Evolutionary conservation across 1,139 yeast genomes (phyloP).

Genomic region (Suhomyces choctaworum): DNA sequence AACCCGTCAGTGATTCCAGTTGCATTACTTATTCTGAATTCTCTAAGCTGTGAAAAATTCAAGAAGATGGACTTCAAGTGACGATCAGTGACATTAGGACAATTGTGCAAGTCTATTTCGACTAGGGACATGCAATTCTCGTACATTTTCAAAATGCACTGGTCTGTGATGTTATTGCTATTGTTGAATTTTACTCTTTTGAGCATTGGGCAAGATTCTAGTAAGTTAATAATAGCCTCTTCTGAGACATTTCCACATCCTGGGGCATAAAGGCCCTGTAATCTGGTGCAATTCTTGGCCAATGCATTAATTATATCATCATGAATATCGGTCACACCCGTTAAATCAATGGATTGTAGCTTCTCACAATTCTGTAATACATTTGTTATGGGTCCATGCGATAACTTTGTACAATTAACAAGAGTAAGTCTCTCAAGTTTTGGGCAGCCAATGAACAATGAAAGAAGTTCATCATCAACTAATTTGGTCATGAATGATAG

Average conservation of each 20-base stretch:
- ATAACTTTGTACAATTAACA: conserved; percentile 71
- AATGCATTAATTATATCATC: conserved; percentile 73
- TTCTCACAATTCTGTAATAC: conserved; percentile 66
- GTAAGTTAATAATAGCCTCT: conserved; percentile 59
- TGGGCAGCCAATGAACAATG: conserved; percentile 63
- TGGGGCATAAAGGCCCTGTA: conserved; percentile 91
- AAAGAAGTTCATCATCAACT: conserved; percentile 61
- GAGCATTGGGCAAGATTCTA: conserved; percentile 67
- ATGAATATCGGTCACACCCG: conserved; percentile 69
- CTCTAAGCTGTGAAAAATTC: conserved; percentile 70
- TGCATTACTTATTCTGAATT: conserved; percentile 78
- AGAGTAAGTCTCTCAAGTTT: conserved; percentile 83
- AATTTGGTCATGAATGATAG: conserved; percentile 70
- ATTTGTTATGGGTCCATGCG: conserved; percentile 60
- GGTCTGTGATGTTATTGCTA: conserved; percentile 67
- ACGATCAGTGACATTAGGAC: conserved; percentile 69
- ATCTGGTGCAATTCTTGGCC: conserved; percentile 67
- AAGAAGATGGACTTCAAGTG: conserved; percentile 63
- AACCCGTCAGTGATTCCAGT: conserved; percentile 67
- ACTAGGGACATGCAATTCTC: conserved; percentile 74
- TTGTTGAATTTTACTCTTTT: conserved; percentile 83
- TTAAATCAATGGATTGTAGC: conserved; percentile 83
- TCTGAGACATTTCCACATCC: conserved; percentile 74
- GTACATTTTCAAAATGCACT: conserved; percentile 63
- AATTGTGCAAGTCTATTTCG: conserved; percentile 86